Base-by-base conservation (phyloP, 148 eudicot species). In the Camellia sinensis region DNA sequence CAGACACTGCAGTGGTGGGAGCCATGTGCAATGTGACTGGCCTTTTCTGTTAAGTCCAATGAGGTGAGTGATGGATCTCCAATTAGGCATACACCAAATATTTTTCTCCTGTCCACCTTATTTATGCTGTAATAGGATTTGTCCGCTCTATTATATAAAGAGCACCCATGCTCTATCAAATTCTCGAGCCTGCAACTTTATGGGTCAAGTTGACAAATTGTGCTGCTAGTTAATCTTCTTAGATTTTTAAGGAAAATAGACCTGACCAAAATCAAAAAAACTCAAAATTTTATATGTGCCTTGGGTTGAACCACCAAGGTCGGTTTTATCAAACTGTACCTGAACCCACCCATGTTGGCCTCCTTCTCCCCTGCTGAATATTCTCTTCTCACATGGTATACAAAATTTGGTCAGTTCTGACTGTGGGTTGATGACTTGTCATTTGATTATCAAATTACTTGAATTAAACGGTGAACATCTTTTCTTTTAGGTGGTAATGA, bases 401-500 rank as follows among this genome's bases (percentile, higher is more conserved):
- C 0, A 11, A 44, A 5, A 41, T 43, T 76, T 21, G 37, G 9
- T 29, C 37, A n/a, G 7, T 53, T 52, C 46, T 53, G 52, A 18
- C 2, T 2, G 64, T 62, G 71, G 48, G 6, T 48, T 46, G 71
- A 21, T 63, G 52, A 78, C 52, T 48, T 52, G 13, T 22, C 43
- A 48, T 62, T 77, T 64, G 46, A 50, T 2, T 52, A 5, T 46
- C 50, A 48, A 43, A 50, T 18, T 12, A n/a, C 63, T 52, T 29
- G 50, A 48, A 40, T 50, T 37, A 29, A 50, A n/a, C 52, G 60
- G 44, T 14, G 63, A 50, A 67, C 10, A 1, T 59, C 57, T 14
- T 7, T 53, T 41, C 21, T 70, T 63, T 18, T 65, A 86, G 88
- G 83, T 63, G 37, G 71, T 50, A 52, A 43, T 60, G 81, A 54